Evolutionary conservation across 345 rosid species (phyloP).

Genomic region (Salix arbutifolia): DNA sequence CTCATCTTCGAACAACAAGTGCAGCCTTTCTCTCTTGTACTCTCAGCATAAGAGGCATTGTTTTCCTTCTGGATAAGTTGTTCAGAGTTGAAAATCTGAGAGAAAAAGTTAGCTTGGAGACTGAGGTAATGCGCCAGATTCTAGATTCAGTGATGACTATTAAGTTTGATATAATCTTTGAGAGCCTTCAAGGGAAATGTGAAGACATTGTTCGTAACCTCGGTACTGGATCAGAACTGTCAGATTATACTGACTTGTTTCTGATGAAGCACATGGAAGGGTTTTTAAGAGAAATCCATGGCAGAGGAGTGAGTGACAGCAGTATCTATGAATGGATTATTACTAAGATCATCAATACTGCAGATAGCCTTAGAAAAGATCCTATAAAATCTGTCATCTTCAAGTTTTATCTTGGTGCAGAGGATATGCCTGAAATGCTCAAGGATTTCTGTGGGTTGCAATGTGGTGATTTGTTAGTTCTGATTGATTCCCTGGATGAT

Average conservation of each 20-base stretch:
- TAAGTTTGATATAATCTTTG: conserved; percentile 70
- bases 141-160: conserved; percentile 60
- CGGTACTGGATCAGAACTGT: conserved; percentile 40
- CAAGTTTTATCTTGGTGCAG: conserved; percentile 63
- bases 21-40: conserved; percentile 68
- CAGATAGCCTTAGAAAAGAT: conserved; percentile 75
- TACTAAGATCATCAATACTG: conserved; percentile 55
- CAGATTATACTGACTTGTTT: conserved; percentile 61
- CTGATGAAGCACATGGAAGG: conserved; percentile 83
- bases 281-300: conserved; percentile 50
- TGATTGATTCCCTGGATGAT: conserved; percentile 61
- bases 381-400: conserved; percentile 48
- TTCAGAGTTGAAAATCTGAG: conserved; percentile 45
- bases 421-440: conserved; percentile 38
- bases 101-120: conserved; percentile 38
- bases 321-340: conserved; percentile 66
- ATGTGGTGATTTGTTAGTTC: conserved; percentile 65
- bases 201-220: conserved; percentile 54
- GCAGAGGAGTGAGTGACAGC: conserved; percentile 45
- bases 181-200: conserved; percentile 62
- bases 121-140: conserved; percentile 45
- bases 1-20: conserved; percentile 53
- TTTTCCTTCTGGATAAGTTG: conserved; percentile 53
- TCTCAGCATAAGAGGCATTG: conserved; percentile 60
- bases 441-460: conserved; percentile 46